These are phyloP conservation scores for Colletotrichum tofieldiae DNA, from an alignment of 2,329 filamentous ascomycete genomes.

Conservation along the genomic window DNA sequence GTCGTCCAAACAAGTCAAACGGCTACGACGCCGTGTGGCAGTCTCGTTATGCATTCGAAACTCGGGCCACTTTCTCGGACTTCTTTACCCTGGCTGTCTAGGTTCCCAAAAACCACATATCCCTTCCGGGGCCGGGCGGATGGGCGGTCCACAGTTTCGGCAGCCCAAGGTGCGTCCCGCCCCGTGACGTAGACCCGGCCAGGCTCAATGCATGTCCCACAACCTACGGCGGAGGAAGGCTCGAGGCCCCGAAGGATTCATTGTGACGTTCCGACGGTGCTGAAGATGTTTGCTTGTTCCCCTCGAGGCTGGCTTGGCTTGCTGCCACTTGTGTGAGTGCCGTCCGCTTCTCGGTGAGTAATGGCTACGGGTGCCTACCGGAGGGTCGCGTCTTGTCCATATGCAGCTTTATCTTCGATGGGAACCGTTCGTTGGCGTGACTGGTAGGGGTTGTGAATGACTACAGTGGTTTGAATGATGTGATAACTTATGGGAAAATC, in stretches of 20 bases:
- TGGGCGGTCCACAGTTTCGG: not conserved
- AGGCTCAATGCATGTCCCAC: slow-evolving; percentile 5
- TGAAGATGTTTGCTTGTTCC: not conserved
- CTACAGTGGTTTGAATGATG: not conserved
- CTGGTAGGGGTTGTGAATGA: too few species aligned
- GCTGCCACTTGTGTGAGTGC: not conserved
- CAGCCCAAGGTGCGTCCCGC: not conserved
- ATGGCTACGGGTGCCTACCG: not conserved
- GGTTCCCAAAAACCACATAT: not conserved
- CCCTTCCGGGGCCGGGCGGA: not conserved
- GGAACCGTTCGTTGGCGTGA: not conserved
- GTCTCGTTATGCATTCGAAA: not conserved
- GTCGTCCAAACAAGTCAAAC: slow-evolving; percentile 32
- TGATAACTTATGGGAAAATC: not conserved
- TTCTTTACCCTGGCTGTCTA: not conserved
- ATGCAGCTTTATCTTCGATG: too few species aligned
- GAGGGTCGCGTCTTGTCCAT: not conserved
- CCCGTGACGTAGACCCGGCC: not conserved
- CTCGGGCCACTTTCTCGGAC: slow-evolving; percentile 16
- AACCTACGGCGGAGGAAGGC: not conserved
- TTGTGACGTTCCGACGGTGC: not conserved
- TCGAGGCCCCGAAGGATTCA: not conserved
- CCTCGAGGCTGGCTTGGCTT: not conserved
- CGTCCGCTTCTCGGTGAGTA: not conserved
- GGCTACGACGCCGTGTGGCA: slow-evolving; percentile 10